phyloP scores from a whole-genome alignment of 495 filamentous ascomycete genomes.

The Hypoxylon lienhwacheense region DNA sequence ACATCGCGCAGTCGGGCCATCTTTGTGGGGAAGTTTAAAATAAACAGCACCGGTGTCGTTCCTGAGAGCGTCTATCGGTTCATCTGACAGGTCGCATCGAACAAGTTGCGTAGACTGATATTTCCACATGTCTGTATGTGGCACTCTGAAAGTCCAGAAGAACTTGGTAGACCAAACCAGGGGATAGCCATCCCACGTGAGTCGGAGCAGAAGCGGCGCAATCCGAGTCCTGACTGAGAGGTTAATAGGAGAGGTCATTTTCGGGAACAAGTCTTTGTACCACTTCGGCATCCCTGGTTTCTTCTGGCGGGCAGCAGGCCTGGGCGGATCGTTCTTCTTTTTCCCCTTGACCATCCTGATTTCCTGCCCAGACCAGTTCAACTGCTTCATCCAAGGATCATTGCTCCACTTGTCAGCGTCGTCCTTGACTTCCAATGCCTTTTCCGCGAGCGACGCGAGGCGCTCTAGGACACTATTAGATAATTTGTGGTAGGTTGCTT shows the following conservation, averaged over 20 bases:
- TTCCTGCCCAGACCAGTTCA: constrained; percentile 94
- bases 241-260: constrained; percentile 62
- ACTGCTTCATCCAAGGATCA: constrained; percentile 89
- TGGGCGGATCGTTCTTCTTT: constrained; percentile 75
- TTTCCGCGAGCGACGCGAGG: constrained; percentile 69
- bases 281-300: constrained; percentile 92
- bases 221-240: constrained; percentile 87
- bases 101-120: constrained; percentile 72
- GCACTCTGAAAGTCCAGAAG: constrained; percentile 89
- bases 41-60: constrained; percentile 70
- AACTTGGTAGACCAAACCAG: constrained; percentile 89
- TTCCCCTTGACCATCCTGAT: constrained; percentile 89
- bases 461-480: constrained; percentile 75
- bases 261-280: constrained; percentile 89
- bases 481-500: constrained; percentile 77
- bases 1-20: constrained; percentile 84
- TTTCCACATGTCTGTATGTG: constrained; percentile 59
- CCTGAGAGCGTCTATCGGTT: constrained; percentile 62
- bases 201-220: constrained; percentile 78
- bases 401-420: constrained; percentile 65
- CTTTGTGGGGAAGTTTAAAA: constrained; percentile 95
- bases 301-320: constrained; percentile 82
- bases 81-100: constrained; percentile 75
- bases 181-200: constrained; percentile 88
- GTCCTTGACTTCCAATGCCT: constrained; percentile 72